Conservation (phyloP, 179 eudicot genomes). For the Pouteria campechiana region DNA sequence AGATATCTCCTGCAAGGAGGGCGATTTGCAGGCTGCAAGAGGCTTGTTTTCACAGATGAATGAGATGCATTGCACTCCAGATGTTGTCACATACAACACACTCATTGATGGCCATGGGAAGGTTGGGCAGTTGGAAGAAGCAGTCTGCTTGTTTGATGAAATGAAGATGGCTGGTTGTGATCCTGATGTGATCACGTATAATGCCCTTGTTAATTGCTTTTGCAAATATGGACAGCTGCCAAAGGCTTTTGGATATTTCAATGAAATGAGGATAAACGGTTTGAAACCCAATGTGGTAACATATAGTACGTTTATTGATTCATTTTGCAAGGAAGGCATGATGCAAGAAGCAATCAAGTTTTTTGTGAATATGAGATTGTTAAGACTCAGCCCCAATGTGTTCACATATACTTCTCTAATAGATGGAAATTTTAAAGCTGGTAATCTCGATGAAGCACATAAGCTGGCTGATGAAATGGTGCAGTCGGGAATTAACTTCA, state of each 20-base stretch:
- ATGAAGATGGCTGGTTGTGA: slow-evolving; percentile 54
- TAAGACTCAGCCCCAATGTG: slow-evolving; percentile 75
- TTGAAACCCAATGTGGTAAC: slow-evolving; percentile 82
- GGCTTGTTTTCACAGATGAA: slow-evolving; percentile 57
- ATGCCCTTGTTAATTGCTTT: slow-evolving; percentile 72
- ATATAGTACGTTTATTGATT: slow-evolving; percentile 91
- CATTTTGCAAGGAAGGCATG: slow-evolving; percentile 90
- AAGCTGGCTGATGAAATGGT: slow-evolving; percentile 76
- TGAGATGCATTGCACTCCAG: slow-evolving; percentile 43
- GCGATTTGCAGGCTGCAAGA: slow-evolving; percentile 48
- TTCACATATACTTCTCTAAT: slow-evolving; percentile 77
- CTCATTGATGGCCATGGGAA: slow-evolving; percentile 87
- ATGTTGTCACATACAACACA: slow-evolving; percentile 82
- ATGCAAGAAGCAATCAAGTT: slow-evolving; percentile 69
- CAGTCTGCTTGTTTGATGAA: slow-evolving; percentile 39
- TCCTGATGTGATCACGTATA: slow-evolving; percentile 86
- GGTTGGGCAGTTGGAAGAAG: slow-evolving; percentile 48
- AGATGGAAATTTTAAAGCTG: slow-evolving; percentile 70
- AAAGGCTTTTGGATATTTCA: slow-evolving; percentile 60
- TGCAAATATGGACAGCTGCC: slow-evolving; percentile 68
- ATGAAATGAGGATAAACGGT: slow-evolving; percentile 52
- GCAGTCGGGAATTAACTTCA: slow-evolving; percentile 48
- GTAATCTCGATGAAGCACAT: slow-evolving; percentile 42
- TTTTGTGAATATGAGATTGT: slow-evolving; percentile 80
- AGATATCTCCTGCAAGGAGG: slow-evolving; percentile 62